Evolutionary conservation across 129 eudicot species (phyloP), one percentile per base, ranked within the genome.

Genomic region (Oenanthe sinensis): DNA sequence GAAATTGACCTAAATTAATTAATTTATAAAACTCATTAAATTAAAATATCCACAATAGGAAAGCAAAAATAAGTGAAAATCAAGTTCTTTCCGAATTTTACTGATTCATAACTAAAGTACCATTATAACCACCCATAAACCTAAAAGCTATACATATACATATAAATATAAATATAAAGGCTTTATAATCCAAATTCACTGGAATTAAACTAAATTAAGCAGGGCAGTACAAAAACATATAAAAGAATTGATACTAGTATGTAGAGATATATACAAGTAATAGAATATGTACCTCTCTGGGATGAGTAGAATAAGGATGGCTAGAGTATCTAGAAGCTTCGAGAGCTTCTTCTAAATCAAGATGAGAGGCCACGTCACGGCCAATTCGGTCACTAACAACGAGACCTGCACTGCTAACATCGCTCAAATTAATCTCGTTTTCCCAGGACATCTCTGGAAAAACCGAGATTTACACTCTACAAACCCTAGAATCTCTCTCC

Each of bases 291-390:
- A 95, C 99, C 99, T 96, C 99, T 71, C 96, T 81, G 45, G 99
- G 99, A 63, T 92, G 99, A 72, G 96, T 84, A 2, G 97, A 81
- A 71, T 96, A 96, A 19, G 97, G 99, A 86, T 96, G 99, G 40
- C 94, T 90, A 6, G 95, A 82, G 68, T 92, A 96, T 89, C 97
- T 86, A 45, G 99, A 87, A 82, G 99, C 97, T 89, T 92, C 99
- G 1, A 96, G 84, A 22, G 97, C 83, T 81, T 96, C 99, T 86
- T 95, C 98, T 37, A 95, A 88, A 80, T 95, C 98, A 76, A 83
- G 86, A 78, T 90, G 97, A 20, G 89, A 75, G 7, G 94, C 86
- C 8, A 92, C 89, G 62, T 96, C 99, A 76, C 91, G 82, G 45
- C 89, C 93, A 47, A 89, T 90, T 46, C 95, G 87, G 82, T 95